Evolutionary conservation across 1,284 basidiomycete genomes (phyloP).

Genomic region (Lentinula novae-zelandiae): DNA sequence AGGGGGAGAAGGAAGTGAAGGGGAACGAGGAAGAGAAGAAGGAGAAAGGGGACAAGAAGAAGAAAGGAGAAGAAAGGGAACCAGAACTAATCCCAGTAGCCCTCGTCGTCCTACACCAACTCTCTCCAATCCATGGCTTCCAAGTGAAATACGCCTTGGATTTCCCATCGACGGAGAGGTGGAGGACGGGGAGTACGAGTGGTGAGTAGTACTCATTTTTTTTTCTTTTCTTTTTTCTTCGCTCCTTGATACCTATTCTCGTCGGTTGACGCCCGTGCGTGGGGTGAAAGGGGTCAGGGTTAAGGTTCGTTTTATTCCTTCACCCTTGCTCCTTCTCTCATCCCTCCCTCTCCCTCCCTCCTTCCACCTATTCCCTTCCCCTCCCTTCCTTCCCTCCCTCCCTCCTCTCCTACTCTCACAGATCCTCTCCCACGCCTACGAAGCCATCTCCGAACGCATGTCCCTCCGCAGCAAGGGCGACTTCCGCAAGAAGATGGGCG

Average conservation of each 20-base stretch:
- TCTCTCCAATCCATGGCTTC: slow-evolving; percentile 45
- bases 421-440: slow-evolving; percentile 44
- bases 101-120: slow-evolving; percentile 51
- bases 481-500: slow-evolving; percentile 16
- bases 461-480: slow-evolving; percentile 35
- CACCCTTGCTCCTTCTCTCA: no score
- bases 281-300: slow-evolving; percentile 34
- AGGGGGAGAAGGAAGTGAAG: no score
- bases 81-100: slow-evolving; percentile 36
- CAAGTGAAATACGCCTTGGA: slow-evolving; percentile 60
- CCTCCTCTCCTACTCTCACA: no score
- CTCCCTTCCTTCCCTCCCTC: no score
- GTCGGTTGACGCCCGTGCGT: slow-evolving; percentile 26
- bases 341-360: no score
- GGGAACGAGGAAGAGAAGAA: background rate
- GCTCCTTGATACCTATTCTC: no score
- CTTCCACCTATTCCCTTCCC: no score
- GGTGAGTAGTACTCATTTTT: no score
- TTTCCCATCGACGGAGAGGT: slow-evolving; percentile 32
- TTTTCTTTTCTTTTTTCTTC: no score
- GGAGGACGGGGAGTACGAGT: no score
- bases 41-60: no score
- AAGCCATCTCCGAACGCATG: slow-evolving; percentile 38
- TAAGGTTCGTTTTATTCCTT: slow-evolving; percentile 16
- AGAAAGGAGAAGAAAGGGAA: slow-evolving; percentile 12